Evolutionary conservation across 106 monocot species (phyloP).

Genomic region (Dioscorea dumetorum): DNA sequence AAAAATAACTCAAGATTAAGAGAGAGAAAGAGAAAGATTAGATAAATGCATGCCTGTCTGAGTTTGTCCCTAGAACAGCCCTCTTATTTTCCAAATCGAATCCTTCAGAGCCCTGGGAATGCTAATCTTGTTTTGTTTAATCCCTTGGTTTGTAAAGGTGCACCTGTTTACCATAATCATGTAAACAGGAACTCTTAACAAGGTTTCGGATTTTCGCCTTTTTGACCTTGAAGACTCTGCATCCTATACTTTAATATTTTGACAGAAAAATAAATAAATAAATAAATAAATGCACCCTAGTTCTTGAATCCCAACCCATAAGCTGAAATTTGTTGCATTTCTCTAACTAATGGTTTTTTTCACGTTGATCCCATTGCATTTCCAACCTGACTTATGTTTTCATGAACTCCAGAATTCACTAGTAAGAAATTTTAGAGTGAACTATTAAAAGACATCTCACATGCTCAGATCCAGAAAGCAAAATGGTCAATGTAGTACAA

Average conservation of each 20-base stretch:
- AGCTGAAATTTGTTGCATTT: too few species aligned
- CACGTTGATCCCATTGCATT: too few species aligned
- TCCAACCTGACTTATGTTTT: too few species aligned
- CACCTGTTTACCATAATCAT: conserved; percentile 1
- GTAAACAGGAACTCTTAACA: neutral
- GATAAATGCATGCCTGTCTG: conserved; percentile 26
- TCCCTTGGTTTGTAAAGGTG: conserved; percentile 19
- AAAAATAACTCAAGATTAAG: neutral
- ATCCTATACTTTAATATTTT: neutral
- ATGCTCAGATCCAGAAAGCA: too few species aligned
- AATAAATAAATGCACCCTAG: neutral
- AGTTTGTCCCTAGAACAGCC: conserved; percentile 33
- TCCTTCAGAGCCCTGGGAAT: conserved; percentile 44
- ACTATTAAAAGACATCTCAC: too few species aligned
- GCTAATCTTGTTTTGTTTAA: conserved; percentile 19
- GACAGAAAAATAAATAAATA: neutral
- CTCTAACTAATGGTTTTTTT: too few species aligned
- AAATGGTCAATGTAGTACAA: too few species aligned
- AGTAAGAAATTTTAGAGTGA: too few species aligned
- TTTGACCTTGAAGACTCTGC: conserved; percentile 1
- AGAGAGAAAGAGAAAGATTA: conserved; percentile 5
- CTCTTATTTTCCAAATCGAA: conserved; percentile 50
- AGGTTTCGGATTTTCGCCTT: conserved; percentile 2
- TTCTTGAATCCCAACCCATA: too few species aligned
- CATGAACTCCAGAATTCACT: too few species aligned